Evolutionary conservation across 2,329 filamentous ascomycete species (phyloP), one percentile per base, ranked within the genome.

Genomic region (Aspergillus tamarii): DNA sequence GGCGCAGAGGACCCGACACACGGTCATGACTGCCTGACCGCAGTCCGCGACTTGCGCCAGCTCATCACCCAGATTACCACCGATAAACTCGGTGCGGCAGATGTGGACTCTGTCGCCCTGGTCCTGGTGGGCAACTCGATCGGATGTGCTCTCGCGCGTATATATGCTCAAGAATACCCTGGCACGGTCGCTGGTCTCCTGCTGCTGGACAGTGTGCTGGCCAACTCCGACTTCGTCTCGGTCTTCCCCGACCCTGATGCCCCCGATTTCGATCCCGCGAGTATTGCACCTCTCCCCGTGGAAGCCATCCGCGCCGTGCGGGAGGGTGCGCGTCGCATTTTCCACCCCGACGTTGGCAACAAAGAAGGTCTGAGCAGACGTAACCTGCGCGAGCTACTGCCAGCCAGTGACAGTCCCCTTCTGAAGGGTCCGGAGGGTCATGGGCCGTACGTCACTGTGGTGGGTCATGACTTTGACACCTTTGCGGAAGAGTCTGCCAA

Each of bases 141-240:
- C 65, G 85, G 85, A 52, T 84, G 83, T 66, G 79, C 82, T 3
- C 73, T 88, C 19, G 81, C 81, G 1, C 81, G 86, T 0, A 78
- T 88, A 10, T 87, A 84, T 68, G 81, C 84, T 1, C 76, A 82
- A 57, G 71, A 73, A 1, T 80, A 85, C 58, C 81, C 83, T 0
- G 77, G 79, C 2, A 78, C 76, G 0, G 81, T 85, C 0, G 76
- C 78, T 0, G 85, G 77, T 0, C 73, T 84, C 3, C 39, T 88
- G 1, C 80, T 88, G 10, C 81, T 89, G 1, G 86, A 88, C 70
- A 85, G 82, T 41, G 84, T 86, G 66, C 82, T 88, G 71, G 84
- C 86, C 19, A 85, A 88, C 69, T 82, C 82, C 0, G 83, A 88
- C 67, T 84, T 85, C 34, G 80, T 85, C 1, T 83, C 82, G 7